Evolutionary conservation across 352 stramenopile species (phyloP).

Genomic region (Plasmopara halstedii): DNA sequence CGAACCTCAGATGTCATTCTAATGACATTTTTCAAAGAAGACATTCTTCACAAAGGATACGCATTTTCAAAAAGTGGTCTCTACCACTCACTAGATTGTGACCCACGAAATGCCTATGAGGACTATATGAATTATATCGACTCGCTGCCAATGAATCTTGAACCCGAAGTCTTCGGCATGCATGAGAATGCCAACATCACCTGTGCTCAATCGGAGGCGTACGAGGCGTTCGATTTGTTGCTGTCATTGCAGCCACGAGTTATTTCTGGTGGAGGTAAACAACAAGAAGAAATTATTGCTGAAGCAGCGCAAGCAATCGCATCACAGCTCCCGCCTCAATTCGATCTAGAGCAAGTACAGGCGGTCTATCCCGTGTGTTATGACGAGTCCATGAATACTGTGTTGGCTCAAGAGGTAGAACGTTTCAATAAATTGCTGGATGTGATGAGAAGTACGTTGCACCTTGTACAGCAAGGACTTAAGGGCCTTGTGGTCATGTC

Average conservation of each 20-base stretch:
- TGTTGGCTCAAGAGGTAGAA: constrained; percentile 89
- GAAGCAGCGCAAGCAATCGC: constrained; percentile 81
- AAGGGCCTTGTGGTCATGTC: constrained; percentile 87
- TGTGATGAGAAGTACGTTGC: constrained; percentile 80
- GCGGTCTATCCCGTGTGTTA: constrained; percentile 84
- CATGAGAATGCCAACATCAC: constrained; percentile 94
- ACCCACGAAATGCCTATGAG: constrained; percentile 65
- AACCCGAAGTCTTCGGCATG: constrained; percentile 93
- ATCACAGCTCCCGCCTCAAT: constrained; percentile 56
- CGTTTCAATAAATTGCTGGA: constrained; percentile 83
- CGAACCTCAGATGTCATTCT: constrained; percentile 88
- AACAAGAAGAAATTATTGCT: constrained; percentile 84
- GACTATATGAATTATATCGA: constrained; percentile 93
- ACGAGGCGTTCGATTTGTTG: constrained; percentile 84
- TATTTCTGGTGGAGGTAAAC: constrained; percentile 63
- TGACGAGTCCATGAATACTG: constrained; percentile 89
- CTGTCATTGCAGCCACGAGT: constrained; percentile 82
- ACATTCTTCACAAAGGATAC: constrained; percentile 71
- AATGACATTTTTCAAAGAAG: constrained; percentile 84
- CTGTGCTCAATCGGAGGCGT: constrained; percentile 86
- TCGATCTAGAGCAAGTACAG: constrained; percentile 81
- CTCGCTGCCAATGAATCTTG: constrained; percentile 81
- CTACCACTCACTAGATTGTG: constrained; percentile 62
- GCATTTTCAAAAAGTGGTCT: constrained; percentile 62
- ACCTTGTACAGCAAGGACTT: constrained; percentile 82